Evolutionary conservation across 2,329 filamentous ascomycete genomes (phyloP).

Genomic region (Claviceps sp.): DNA sequence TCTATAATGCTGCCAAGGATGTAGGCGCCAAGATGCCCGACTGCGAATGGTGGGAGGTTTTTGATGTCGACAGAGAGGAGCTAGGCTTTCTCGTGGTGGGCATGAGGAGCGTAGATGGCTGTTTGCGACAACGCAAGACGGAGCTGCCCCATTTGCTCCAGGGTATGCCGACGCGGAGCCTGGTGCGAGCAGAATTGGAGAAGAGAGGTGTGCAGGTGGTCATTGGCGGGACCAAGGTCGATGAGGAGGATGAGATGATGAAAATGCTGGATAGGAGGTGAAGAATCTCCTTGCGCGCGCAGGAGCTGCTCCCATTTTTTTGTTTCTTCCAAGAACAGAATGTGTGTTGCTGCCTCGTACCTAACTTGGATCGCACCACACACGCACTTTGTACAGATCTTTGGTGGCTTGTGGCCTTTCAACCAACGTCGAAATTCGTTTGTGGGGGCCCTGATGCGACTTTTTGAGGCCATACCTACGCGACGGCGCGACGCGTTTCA

Average conservation of each 20-base stretch:
- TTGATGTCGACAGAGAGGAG: conserved; percentile 89
- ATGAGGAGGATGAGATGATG: conserved; percentile 33
- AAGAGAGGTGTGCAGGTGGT: conserved; percentile 29
- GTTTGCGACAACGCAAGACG: conserved; percentile 45
- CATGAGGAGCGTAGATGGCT: conserved; percentile 65
- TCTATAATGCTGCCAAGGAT: conserved; percentile 81
- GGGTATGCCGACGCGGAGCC: conserved; percentile 44
- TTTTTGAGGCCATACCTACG: too few relatives aligned
- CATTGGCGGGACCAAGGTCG: conserved; percentile 17
- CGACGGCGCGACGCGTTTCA: too few relatives aligned
- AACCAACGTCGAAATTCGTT: too few relatives aligned
- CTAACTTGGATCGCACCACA: too few relatives aligned
- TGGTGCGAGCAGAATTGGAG: conserved; percentile 47
- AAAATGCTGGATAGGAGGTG: conserved; percentile 21
- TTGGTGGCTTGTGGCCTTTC: too few relatives aligned
- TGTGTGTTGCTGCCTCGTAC: background rate
- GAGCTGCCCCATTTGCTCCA: conserved; percentile 34
- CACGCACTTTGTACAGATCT: too few relatives aligned
- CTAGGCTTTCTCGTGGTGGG: conserved; percentile 84
- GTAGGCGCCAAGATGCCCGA: conserved; percentile 65
- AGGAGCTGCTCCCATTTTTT: background rate
- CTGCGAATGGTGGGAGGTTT: conserved; percentile 93
- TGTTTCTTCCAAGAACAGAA: background rate
- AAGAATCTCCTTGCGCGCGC: background rate
- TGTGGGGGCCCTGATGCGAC: too few relatives aligned